These are phyloP conservation scores for Trichosporon ovoides DNA, from an alignment of 1,284 basidiomycete species.

Conservation along the genomic window DNA sequence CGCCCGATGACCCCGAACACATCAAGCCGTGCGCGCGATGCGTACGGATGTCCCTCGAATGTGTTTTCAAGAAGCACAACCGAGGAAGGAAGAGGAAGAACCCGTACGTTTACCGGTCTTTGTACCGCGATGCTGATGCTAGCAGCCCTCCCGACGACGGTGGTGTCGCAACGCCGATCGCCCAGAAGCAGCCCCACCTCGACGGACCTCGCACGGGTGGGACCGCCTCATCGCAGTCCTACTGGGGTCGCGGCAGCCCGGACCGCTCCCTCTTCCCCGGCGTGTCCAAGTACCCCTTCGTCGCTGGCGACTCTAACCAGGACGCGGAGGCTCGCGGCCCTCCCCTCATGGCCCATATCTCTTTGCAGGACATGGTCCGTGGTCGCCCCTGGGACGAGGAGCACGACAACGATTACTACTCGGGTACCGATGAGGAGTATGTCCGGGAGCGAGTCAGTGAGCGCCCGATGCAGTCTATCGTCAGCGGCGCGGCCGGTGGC, in stretches of 20 bases:
- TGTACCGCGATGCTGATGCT: background rate
- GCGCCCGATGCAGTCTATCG: background rate
- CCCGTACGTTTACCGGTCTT: constrained; percentile 20
- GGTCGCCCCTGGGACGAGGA: constrained; percentile 23
- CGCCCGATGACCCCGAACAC: constrained; percentile 32
- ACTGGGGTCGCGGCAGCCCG: constrained; percentile 15
- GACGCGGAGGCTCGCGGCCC: background rate
- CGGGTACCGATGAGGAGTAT: constrained; percentile 8
- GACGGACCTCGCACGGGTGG: constrained; percentile 3
- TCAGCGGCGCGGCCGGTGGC: background rate
- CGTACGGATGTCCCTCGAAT: constrained; percentile 28
- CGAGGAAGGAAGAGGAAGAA: constrained; percentile 32
- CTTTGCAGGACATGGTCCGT: constrained; percentile 21
- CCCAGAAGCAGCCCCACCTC: constrained; percentile 13
- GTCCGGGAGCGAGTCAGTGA: background rate
- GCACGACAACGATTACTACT: constrained; percentile 15
- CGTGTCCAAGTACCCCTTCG: constrained; percentile 18
- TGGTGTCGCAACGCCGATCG: constrained; percentile 9
- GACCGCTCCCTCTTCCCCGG: constrained; percentile 15
- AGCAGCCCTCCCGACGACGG: constrained; percentile 6
- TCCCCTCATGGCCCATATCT: constrained; percentile 11
- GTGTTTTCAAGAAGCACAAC: constrained; percentile 36
- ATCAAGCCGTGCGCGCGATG: constrained; percentile 29
- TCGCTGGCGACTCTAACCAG: constrained; percentile 12
- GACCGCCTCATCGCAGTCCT: constrained; percentile 5